A percentile compares a stretch with the other conserved stretches of the same genome.
These are phyloP conservation scores for Fraxinus ornus DNA, from an alignment of 305 asterid genomes.

Conservation along the genomic window DNA sequence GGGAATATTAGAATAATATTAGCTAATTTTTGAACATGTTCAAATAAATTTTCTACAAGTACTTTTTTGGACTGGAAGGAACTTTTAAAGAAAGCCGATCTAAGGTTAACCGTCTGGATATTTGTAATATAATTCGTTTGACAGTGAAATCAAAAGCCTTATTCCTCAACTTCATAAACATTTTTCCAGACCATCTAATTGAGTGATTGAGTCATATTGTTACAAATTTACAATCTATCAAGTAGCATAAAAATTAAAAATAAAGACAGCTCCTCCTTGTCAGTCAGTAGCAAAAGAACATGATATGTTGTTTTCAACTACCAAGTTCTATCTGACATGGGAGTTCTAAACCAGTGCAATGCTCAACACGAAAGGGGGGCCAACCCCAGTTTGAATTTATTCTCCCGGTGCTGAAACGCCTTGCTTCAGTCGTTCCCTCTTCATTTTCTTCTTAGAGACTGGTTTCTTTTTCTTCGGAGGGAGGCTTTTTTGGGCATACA, in stretches of 20 bases:
- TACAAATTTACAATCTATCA: background rate
- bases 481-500: constrained; percentile 77
- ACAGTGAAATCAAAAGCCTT: background rate
- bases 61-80: too few species aligned
- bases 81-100: too few species aligned
- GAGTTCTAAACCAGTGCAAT: background rate
- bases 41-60: too few species aligned
- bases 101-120: too few species aligned
- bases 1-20: too few species aligned
- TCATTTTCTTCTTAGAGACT: constrained; percentile 93
- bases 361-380: constrained; percentile 22
- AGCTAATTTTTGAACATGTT: too few species aligned
- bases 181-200: background rate
- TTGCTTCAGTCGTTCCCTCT: constrained; percentile 92
- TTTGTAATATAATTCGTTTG: too few species aligned
- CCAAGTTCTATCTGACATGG: background rate
- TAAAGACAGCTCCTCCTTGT: constrained; percentile 2
- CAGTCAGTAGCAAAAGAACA: background rate
- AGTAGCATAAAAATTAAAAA: background rate
- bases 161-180: background rate
- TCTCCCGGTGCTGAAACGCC: constrained; percentile 94
- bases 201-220: background rate
- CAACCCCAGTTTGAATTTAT: constrained; percentile 32
- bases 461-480: constrained; percentile 97
- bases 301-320: background rate